Evolutionary conservation across 2,329 filamentous ascomycete genomes (phyloP), one percentile per base, ranked within the genome.

Genomic region (Emergomyces pasteurianus): DNA sequence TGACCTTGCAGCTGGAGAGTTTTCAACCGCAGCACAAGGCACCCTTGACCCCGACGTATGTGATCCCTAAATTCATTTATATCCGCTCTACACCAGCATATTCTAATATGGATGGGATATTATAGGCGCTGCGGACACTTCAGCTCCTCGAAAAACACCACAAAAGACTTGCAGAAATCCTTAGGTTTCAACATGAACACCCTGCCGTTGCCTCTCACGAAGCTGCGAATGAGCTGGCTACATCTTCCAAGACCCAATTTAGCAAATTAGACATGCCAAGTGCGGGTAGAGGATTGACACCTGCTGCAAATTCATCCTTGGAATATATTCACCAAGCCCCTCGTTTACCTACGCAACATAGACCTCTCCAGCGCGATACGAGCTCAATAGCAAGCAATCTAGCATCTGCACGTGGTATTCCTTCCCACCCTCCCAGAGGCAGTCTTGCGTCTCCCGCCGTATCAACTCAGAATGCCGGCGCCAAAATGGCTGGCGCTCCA

Each of bases 111-210:
- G 53, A 47, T n/a, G 21, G n/a, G 80, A 70, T 71, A 70, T 71
- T 81, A 64, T 81, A 96, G 80, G 92, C 92, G 16, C 76, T 95
- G 57, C 85, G 94, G 58, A 94, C 92, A 10, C 79, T 99, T 63
- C 84, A 83, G 65, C 82, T 97, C 2, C 85, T 99, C 61, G 90
- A 96, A 74, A 82, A 89, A 64, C 90, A 99, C 72, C 94, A 99
- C 72, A 84, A 86, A 66, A 86, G 85, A 64, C 85, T 97, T 14
- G 90, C 92, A 18, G 85, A 88, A 65, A 84, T 96, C 49, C 83
- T 97, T 65, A 87, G 87, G 69, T 83, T 87, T 50, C 86, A 89
- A 43, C 76, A 80, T 71, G 81, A 81, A 59, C 77, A 80, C 61
- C 78, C 82, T 46, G 63, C 61, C 23, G 62, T 64, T 18, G 59